Base-by-base conservation (phyloP, 306 rosid species). In the Casuarina equisetifolia region DNA sequence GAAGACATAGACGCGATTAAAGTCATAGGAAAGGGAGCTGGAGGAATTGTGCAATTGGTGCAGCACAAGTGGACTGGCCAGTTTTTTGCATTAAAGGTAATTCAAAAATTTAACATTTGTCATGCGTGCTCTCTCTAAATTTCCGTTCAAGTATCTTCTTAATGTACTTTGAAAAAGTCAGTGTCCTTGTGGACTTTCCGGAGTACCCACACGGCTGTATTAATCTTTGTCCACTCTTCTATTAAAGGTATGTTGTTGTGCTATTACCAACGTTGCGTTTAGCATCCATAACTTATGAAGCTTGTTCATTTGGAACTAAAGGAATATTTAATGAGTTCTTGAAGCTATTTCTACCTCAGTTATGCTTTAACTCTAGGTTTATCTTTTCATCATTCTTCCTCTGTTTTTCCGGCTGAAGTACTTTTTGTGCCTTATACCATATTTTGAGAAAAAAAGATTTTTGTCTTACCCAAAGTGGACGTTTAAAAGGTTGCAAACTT, bases 21-120 rank as follows among this genome's bases (percentile, higher is more conserved):
- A 82, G 97, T 95, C 77, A 91, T 95, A 44, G 98, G 98, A 54
- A 95, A 95, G 80, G 98, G 98, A 79, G 91, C 80, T 84, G 96
- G 98, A 19, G 98, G 97, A 76, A 86, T 85, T 55, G 98, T 95
- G 81, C 98, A 92, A 80, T 76, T 95, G 93, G 98, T 95, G 76
- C 96, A 87, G 71, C 98, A 95, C 88, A 95, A 95, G 89, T 95
- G 97, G 97, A 95, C 98, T 77, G 90, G 77, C 79, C 98, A 92
- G 88, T 94, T 94, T 89, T 94, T 94, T 78, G 98, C 98, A 44
- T 84, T 94, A 59, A 94, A 94, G 98, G 98, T 95, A 92, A 52
- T 72, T 72, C 62, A 38, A 39, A 25, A 38, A 55, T 76, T 46
- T 79, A 76, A 68, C 25, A 49, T 55, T 70, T 58, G 48, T 32